phyloP scores from a whole-genome alignment of 164 flowering plant genomes.

The Umbellularia californica region DNA sequence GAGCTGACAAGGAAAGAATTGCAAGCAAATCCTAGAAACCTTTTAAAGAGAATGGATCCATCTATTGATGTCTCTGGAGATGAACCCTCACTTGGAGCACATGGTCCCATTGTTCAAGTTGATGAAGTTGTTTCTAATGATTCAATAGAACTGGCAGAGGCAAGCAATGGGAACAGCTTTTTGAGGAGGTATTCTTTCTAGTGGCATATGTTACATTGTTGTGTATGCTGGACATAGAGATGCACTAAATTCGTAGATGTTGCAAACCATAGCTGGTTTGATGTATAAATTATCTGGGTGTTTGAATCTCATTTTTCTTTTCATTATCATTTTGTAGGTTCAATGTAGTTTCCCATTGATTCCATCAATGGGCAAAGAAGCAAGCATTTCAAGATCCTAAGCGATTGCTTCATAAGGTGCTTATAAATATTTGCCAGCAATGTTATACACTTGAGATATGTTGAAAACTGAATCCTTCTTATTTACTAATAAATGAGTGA shows the following conservation, averaged over 20 bases:
- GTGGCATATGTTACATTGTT: not conserved
- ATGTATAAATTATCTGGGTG: not conserved
- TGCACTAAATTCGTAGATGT: not conserved
- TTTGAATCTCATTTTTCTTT: not conserved
- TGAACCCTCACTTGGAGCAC: slow-evolving; percentile 21
- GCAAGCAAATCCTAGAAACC: slow-evolving; percentile 14
- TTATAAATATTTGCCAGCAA: not conserved
- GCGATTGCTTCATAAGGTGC: slow-evolving; percentile 88
- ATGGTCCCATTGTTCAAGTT: slow-evolving; percentile 13
- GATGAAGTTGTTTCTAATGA: slow-evolving; percentile 23
- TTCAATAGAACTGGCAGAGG: slow-evolving; percentile 17
- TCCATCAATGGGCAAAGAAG: slow-evolving; percentile 94
- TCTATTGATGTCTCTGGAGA: slow-evolving; percentile 3
- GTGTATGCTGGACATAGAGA: not conserved
- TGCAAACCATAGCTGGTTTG: not conserved
- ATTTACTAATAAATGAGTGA: not conserved
- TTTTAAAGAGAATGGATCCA: slow-evolving; percentile 15
- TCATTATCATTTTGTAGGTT: slow-evolving; percentile 40
- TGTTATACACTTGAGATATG: not conserved
- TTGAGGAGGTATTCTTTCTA: slow-evolving; percentile 49
- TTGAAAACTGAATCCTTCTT: not conserved
- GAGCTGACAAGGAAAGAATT: slow-evolving; percentile 25
- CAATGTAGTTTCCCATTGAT: slow-evolving; percentile 62
- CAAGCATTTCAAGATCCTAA: slow-evolving; percentile 84
- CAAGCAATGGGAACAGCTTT: slow-evolving; percentile 47